Evolutionary conservation across 352 stramenopile species (phyloP).

Genomic region (Phytophthora aleatoria): DNA sequence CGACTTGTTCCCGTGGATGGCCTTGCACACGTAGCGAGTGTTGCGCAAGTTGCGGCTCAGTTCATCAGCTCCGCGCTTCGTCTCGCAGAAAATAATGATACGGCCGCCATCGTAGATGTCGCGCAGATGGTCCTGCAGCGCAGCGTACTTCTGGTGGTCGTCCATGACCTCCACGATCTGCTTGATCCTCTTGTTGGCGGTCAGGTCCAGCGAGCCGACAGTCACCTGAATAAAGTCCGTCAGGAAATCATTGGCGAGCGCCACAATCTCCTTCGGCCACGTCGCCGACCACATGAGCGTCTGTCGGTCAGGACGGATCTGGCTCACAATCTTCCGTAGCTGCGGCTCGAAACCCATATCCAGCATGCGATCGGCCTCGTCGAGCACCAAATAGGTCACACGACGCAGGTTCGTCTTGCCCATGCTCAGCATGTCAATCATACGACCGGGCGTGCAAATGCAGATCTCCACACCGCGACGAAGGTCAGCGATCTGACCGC

Average conservation of each 20-base stretch:
- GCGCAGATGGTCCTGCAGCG: conserved; percentile 85
- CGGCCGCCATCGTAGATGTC: conserved; percentile 90
- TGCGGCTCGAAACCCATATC: conserved; percentile 96
- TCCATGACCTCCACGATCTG: conserved; percentile 97
- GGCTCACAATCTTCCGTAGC: conserved; percentile 95
- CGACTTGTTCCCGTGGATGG: conserved; percentile 99
- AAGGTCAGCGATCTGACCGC: conserved; percentile 88
- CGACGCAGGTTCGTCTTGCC: conserved; percentile 96
- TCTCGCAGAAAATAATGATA: conserved; percentile 99
- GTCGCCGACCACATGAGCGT: conserved; percentile 99
- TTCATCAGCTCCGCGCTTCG: conserved; percentile 98
- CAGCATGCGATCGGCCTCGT: conserved; percentile 98
- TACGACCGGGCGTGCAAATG: conserved; percentile 95
- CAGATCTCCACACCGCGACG: conserved; percentile 84
- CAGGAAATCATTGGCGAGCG: conserved; percentile 97
- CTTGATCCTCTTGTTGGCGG: conserved; percentile 98
- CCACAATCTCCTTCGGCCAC: conserved; percentile 98
- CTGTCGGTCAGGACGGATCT: conserved; percentile 98
- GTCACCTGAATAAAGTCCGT: conserved; percentile 98
- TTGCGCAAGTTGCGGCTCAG: conserved; percentile 93
- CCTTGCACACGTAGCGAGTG: conserved; percentile 94
- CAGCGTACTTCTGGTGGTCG: conserved; percentile 96
- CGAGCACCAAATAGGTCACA: conserved; percentile 98
- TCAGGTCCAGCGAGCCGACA: conserved; percentile 95
- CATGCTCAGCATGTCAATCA: conserved; percentile 98